A percentile compares a stretch with the other conserved stretches of the same genome.
These are phyloP conservation scores for Globisporangium iwayamae DNA, from an alignment of 352 stramenopile genomes.

Conservation along the genomic window DNA sequence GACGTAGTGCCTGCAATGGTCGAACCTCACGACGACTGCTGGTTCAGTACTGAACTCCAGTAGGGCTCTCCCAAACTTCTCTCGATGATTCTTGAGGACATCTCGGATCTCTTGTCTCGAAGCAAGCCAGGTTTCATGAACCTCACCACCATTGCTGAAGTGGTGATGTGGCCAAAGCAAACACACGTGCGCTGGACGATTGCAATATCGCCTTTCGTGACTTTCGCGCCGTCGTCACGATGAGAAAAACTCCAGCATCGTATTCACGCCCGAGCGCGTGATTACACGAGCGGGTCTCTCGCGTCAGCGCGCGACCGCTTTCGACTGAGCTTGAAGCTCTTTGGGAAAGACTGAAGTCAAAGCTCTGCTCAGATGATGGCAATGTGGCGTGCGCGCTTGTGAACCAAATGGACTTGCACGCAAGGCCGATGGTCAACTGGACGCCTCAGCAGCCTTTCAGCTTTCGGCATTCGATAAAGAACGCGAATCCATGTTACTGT, in stretches of 20 bases:
- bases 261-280: constrained; percentile 2
- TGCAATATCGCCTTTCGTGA: neutral
- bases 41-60: no score
- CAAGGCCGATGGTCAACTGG: no score
- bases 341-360: neutral
- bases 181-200: no score
- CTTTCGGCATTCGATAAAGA: constrained; percentile 3
- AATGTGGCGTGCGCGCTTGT: neutral
- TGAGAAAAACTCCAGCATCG: neutral
- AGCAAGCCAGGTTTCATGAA: no score
- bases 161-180: no score
- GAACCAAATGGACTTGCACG: neutral
- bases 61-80: no score
- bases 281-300: constrained; percentile 5
- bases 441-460: neutral
- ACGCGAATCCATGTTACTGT: neutral
- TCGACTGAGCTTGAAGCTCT: neutral
- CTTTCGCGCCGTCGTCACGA: neutral
- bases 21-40: no score
- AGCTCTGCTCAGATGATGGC: neutral
- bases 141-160: neutral
- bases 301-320: neutral
- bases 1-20: no score
- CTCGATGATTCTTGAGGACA: no score
- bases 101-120: no score